Percentiles rank a stretch among this genome's conserved stretches.
Conservation (phyloP, 495 filamentous ascomycete genomes). For the Lophiotrema nucula region DNA sequence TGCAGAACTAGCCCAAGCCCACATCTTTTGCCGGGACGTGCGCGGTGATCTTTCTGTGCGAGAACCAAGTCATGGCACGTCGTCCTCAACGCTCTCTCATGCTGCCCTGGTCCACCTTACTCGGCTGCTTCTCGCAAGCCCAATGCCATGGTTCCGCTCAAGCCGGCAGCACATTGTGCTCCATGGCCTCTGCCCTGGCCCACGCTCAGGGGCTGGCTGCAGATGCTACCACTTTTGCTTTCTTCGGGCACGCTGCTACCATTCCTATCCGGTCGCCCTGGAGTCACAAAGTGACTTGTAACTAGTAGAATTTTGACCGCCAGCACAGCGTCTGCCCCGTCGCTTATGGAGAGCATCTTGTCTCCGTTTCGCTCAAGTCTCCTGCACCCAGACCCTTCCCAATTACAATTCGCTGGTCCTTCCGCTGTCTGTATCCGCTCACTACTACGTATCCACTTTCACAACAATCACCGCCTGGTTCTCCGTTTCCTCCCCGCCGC, state of each 20-base stretch:
- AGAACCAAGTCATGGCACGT: slow-evolving; percentile 20
- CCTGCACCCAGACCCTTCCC: slow-evolving; percentile 9
- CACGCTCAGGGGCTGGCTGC: slow-evolving; percentile 29
- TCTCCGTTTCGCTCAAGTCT: slow-evolving; percentile 2
- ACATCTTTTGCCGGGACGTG: slow-evolving; percentile 30
- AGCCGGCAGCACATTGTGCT: slow-evolving; percentile 14
- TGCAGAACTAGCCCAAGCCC: slow-evolving; percentile 20
- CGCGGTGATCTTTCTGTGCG: slow-evolving; percentile 21
- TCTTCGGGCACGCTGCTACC: slow-evolving; percentile 37
- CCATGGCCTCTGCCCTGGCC: slow-evolving; percentile 29
- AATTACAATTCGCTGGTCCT: slow-evolving; percentile 19
- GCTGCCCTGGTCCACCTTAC: slow-evolving; percentile 32
- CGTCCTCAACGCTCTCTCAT: slow-evolving; percentile 17
- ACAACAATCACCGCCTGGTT: slow-evolving; percentile 30
- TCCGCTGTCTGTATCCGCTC: slow-evolving; percentile 29
- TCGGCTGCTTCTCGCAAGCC: slow-evolving; percentile 25
- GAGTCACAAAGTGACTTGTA: slow-evolving; percentile 22
- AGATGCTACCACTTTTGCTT: slow-evolving; percentile 10
- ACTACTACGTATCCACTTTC: slow-evolving; percentile 26
- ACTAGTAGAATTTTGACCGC: slow-evolving; percentile 1
- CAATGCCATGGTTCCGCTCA: slow-evolving; percentile 32
- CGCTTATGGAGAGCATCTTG: slow-evolving; percentile 16
- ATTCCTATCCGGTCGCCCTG: slow-evolving; percentile 31
- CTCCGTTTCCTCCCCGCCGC: slow-evolving; percentile 32
- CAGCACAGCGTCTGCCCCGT: slow-evolving; percentile 20